Evolutionary conservation across 345 rosid genomes (phyloP).

Genomic region (Citropsis articulata): DNA sequence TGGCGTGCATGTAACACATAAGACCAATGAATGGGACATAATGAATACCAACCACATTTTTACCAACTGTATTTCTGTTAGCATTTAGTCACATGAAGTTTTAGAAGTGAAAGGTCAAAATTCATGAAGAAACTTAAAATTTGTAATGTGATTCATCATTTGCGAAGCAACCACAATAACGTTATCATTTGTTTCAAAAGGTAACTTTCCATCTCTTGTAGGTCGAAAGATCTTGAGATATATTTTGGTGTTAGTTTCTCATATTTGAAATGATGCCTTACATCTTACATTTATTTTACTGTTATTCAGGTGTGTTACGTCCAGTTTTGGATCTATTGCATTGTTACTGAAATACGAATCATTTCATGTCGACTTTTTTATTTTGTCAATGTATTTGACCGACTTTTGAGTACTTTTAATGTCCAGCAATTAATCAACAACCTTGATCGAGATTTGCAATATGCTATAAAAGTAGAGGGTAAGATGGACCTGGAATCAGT

Average conservation of each 20-base stretch:
- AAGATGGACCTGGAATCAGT: constrained; percentile 82
- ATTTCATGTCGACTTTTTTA: not conserved
- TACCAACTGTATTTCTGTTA: not conserved
- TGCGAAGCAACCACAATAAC: not conserved
- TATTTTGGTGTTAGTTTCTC: not conserved
- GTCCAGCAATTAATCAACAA: constrained; percentile 80
- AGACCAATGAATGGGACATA: not conserved
- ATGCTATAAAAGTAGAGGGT: constrained; percentile 92
- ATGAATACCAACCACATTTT: not conserved
- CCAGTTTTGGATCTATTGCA: not conserved
- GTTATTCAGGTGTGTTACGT: not conserved
- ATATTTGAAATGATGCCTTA: not conserved
- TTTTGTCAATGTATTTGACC: constrained; percentile 19
- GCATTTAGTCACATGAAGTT: not conserved
- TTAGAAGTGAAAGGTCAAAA: not conserved
- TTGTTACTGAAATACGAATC: not conserved
- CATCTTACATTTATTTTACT: not conserved
- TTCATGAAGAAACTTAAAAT: not conserved
- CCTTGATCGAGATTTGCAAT: constrained; percentile 93
- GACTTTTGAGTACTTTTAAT: constrained; percentile 26
- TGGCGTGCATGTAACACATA: not conserved
- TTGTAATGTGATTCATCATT: not conserved
- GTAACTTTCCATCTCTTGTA: too few relatives aligned
- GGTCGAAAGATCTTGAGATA: not conserved
- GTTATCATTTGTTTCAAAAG: not conserved